Conservation (phyloP, 129 eudicot genomes). For the Lonicera japonica region DNA sequence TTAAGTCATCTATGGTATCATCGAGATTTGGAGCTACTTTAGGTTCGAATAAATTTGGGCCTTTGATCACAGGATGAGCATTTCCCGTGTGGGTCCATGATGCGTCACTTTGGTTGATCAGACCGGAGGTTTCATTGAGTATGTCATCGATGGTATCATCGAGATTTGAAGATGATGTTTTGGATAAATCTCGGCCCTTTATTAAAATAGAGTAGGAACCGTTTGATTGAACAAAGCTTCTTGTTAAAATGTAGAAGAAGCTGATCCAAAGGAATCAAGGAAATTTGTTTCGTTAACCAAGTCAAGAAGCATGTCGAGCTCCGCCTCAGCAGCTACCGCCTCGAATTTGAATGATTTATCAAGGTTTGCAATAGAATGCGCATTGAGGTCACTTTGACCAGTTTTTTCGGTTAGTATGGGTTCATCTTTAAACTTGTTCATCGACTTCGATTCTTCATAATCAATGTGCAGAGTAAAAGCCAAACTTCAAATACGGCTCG, state of each 20-base stretch:
- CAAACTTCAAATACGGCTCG: too few species aligned
- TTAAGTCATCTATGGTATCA: slow-evolving; percentile 53
- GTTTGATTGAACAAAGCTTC: slow-evolving; percentile 2
- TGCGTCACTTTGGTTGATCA: too few species aligned
- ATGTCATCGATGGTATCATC: slow-evolving; percentile 58
- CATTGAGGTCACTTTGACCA: slow-evolving; percentile 5
- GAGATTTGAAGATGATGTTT: slow-evolving; percentile 21
- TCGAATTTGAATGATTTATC: slow-evolving; percentile 24
- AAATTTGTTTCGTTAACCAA: slow-evolving; percentile 44
- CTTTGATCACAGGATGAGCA: slow-evolving; percentile 9
- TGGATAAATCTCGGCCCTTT: neutral
- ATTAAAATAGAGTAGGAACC: neutral
- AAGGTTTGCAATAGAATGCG: slow-evolving; percentile 15
- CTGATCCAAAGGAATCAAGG: slow-evolving; percentile 8
- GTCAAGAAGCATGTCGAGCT: slow-evolving; percentile 75
- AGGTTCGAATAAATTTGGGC: neutral
- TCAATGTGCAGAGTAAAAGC: too few species aligned
- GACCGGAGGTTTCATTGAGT: slow-evolving; percentile 36
- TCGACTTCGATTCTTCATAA: neutral
- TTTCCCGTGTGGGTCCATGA: slow-evolving; percentile 17
- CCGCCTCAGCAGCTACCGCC: slow-evolving; percentile 60
- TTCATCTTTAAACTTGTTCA: slow-evolving; percentile 11
- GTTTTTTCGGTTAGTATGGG: slow-evolving; percentile 4
- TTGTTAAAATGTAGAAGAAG: neutral
- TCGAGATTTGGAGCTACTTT: slow-evolving; percentile 28